Evolutionary conservation across 2,329 filamentous ascomycete genomes (phyloP).

Genomic region (Trichothecium sympodiale): DNA sequence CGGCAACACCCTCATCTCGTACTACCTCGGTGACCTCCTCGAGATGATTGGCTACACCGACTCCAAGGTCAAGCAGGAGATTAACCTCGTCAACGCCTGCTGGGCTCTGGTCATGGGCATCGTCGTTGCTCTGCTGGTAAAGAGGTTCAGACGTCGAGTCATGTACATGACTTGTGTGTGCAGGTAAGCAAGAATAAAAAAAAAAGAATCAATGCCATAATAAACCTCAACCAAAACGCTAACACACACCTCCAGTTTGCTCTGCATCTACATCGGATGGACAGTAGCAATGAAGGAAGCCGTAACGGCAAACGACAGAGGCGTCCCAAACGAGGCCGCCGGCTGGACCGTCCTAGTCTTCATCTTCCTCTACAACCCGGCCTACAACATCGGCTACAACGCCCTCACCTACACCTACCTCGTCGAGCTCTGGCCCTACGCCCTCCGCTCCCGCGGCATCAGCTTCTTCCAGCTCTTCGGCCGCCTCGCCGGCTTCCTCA

Average conservation of each 20-base stretch:
- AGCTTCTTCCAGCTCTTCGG: conserved; percentile 37
- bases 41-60: conserved; percentile 28
- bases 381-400: conserved; percentile 55
- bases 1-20: conserved; percentile 37
- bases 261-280: conserved; percentile 39
- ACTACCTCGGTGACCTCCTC: conserved; percentile 35
- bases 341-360: conserved; percentile 39
- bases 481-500: conserved; percentile 9
- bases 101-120: conserved; percentile 29
- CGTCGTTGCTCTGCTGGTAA: conserved; percentile 23
- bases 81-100: conserved; percentile 29
- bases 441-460: conserved; percentile 41
- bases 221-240: too few relatives aligned
- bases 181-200: too few relatives aligned
- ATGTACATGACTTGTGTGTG: conserved; percentile 38
- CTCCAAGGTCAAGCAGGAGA: conserved; percentile 26
- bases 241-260: conserved; percentile 15
- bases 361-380: conserved; percentile 47
- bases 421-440: conserved; percentile 45
- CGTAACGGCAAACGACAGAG: conserved; percentile 14
- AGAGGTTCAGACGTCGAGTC: conserved; percentile 31
- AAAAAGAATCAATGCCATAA: too few relatives aligned
- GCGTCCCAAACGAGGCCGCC: conserved; percentile 17
- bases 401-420: conserved; percentile 52
- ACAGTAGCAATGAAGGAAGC: conserved; percentile 33